Conservation (phyloP, 495 filamentous ascomycete genomes). For the Cetradonia linearis region DNA sequence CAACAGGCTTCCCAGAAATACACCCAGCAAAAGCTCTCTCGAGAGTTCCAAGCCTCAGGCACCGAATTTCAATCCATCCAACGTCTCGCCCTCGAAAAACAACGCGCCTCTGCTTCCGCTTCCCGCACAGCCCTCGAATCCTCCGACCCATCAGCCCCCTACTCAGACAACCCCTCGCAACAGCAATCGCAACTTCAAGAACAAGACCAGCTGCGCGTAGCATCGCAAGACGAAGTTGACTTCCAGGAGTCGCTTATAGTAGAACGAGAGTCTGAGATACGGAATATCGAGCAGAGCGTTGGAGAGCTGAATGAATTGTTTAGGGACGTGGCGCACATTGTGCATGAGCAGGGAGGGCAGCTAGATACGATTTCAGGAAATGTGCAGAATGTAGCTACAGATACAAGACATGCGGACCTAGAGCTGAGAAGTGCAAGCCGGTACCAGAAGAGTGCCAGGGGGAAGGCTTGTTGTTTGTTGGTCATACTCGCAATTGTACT, state of each 20-base stretch:
- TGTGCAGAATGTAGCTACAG: conserved; percentile 65
- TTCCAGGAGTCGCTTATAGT: conserved; percentile 94
- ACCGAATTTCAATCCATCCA: conserved; percentile 86
- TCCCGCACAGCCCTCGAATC: conserved; percentile 64
- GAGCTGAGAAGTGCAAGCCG: conserved; percentile 74
- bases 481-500: conserved; percentile 85
- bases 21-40: conserved; percentile 86
- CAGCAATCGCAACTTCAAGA: conserved; percentile 58
- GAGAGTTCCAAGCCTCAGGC: conserved; percentile 79
- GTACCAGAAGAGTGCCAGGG: conserved; percentile 87
- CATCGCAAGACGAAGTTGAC: conserved; percentile 89
- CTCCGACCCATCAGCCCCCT: conserved; percentile 30
- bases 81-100: conserved; percentile 79
- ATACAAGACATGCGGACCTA: conserved; percentile 72
- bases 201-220: conserved; percentile 68
- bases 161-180: conserved; percentile 31
- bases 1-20: conserved; percentile 81
- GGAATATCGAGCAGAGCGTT: conserved; percentile 92
- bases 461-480: conserved; percentile 84
- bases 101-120: conserved; percentile 73
- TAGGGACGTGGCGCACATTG: conserved; percentile 91
- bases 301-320: conserved; percentile 94
- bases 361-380: conserved; percentile 84
- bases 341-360: conserved; percentile 82
- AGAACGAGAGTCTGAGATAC: conserved; percentile 91